These are phyloP conservation scores for Ambrosia trifida DNA, from an alignment of 129 eudicot species.

Conservation along the genomic window DNA sequence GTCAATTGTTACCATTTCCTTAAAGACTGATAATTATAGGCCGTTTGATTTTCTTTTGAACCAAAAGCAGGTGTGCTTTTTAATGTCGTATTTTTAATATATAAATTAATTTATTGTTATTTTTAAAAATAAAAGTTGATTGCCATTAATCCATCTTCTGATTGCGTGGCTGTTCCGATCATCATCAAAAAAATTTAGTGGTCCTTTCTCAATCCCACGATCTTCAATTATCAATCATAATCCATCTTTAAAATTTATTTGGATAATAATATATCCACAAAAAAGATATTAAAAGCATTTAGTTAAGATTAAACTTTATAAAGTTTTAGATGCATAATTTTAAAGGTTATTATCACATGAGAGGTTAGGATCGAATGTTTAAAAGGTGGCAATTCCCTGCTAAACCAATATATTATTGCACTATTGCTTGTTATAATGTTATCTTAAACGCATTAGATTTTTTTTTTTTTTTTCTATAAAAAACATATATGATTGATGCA, in stretches of 20 bases:
- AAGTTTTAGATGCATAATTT: too few species aligned
- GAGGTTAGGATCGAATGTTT: too few species aligned
- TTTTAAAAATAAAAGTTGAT: neutral
- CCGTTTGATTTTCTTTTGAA: constrained; percentile 31
- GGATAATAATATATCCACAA: neutral
- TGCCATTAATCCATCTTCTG: constrained; percentile 16
- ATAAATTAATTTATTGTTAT: neutral
- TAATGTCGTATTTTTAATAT: neutral
- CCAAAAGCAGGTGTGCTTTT: constrained; percentile 16
- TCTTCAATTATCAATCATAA: constrained; percentile 19
- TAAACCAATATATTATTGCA: too few species aligned
- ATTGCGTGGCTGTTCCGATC: constrained; percentile 37
- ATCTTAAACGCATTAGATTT: too few species aligned
- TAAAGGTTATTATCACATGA: too few species aligned
- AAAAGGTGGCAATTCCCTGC: too few species aligned
- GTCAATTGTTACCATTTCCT: constrained; percentile 5
- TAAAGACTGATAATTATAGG: constrained; percentile 8
- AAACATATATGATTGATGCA: too few species aligned
- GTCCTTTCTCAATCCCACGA: constrained; percentile 20
- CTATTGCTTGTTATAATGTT: too few species aligned
- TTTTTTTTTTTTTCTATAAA: too few species aligned
- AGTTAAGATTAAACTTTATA: constrained; percentile 1
- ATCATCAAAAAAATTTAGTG: constrained; percentile 26
- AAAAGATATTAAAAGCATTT: constrained; percentile 1
- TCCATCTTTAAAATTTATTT: neutral